phyloP scores from a whole-genome alignment of 2,329 filamentous ascomycete species.

The Aspergillus aculeatinus region DNA sequence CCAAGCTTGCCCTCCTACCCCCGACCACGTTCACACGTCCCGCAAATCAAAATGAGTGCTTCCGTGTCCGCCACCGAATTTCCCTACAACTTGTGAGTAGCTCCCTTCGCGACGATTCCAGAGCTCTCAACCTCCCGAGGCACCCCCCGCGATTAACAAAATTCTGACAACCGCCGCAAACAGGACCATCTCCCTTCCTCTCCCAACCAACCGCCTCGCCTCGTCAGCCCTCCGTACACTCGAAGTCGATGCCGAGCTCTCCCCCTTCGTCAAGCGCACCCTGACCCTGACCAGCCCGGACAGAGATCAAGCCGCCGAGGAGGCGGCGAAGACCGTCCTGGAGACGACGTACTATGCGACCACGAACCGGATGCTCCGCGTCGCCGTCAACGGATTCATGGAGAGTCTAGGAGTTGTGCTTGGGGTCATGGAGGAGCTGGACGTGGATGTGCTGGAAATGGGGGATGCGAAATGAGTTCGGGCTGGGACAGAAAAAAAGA shows the following conservation, averaged over 20 bases:
- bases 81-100: constrained; percentile 40
- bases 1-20: neutral
- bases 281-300: constrained; percentile 57
- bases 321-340: constrained; percentile 55
- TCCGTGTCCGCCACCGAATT: constrained; percentile 30
- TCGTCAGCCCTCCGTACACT: constrained; percentile 72
- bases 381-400: constrained; percentile 95
- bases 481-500: no score
- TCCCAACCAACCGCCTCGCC: constrained; percentile 77
- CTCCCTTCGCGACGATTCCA: constrained; percentile 5
- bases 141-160: constrained; percentile 2
- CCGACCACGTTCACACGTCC: neutral
- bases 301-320: constrained; percentile 22
- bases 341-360: constrained; percentile 78
- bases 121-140: constrained; percentile 1
- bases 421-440: constrained; percentile 86
- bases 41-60: constrained; percentile 21
- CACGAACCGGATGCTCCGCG: constrained; percentile 93
- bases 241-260: constrained; percentile 84
- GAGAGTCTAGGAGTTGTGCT: constrained; percentile 82
- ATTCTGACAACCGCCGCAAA: constrained; percentile 6
- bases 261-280: constrained; percentile 72
- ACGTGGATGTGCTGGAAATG: constrained; percentile 71
- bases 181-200: constrained; percentile 74
- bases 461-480: constrained; percentile 27